Evolutionary conservation across 495 filamentous ascomycete genomes (phyloP), one percentile per base, ranked within the genome.

Genomic region (Pseudevernia furfuracea): DNA sequence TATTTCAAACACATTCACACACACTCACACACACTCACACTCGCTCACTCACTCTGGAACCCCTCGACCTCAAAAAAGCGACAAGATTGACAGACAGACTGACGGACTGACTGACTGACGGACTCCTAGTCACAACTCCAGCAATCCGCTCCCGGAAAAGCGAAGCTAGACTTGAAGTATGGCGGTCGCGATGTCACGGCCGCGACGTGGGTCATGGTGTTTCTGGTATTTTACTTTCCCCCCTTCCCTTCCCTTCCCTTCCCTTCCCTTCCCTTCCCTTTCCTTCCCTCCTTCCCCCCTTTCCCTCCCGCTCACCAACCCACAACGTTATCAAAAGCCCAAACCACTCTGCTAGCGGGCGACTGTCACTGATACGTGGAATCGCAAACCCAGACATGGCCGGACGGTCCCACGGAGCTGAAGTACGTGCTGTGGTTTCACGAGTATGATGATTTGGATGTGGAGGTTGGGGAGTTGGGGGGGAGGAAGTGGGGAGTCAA

Each of bases 401-500:
- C 28, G 3, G 9, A 5, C 14, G 12, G 12, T 36, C 0, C 7
- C 17, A 0, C 52, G 15, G 25, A 7, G 25, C 30, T 55, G 7
- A 9, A 10, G 5, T 21, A 55, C 52, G 52, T 55, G 6, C 52
- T 55, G 0, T 55, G 52, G 52, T 55, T 55, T 17, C 52, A 55
- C 52, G 52, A 55, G 30, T 55, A 55, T 4, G 52, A 55, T 14
- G 52, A 55, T 55, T 11, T 55, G 15, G 52, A 55, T 30, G 52
- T 55, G 14, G 30, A 55, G 17, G 52, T 55, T 19, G 52, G 52
- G 30, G 52, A 55, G 30, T 23, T 55, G 52, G 30, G 1, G 52
- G 52, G 25, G 12, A 7, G 19, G 30, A 5, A 8, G 52, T 34
- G 52, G 52, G 52, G 52, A 0, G n/a, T 49, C 2, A 49, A 49